Evolutionary conservation across 768 basidiomycete species (phyloP), one percentile per base, ranked within the genome.

Genomic region (Phlegmacium glaucopus): DNA sequence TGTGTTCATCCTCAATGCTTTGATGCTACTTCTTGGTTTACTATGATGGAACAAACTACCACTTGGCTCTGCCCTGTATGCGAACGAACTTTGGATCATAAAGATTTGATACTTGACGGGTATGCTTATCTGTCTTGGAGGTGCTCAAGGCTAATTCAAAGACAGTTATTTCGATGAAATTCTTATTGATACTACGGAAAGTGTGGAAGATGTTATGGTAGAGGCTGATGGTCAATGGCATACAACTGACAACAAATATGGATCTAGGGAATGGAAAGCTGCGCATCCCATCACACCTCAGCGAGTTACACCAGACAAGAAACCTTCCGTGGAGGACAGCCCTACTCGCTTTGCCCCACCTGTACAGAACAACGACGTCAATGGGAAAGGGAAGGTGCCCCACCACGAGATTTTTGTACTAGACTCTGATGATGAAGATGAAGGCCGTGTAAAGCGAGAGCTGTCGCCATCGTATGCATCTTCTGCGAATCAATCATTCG

Each of bases 181-280:
- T 43, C 66, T 98, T 58, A 80, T 82, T 54, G 68, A 75, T 22
- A 90, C 86, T 3, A 77, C 89, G 0, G 89, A 94, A 17, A 74
- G 72, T 44, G 82, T 91, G 10, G 96, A 99, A 42, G 90, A 96
- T 53, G 93, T 99, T 18, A 77, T 95, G 46, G 83, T 99, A 12
- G 95, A 99, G 65, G 82, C 91, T 5, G 85, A 95, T 61, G 94
- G 93, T 1, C 87, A 94, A 62, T 99, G 96, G 96, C 94, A 96
- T 62, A 93, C 93, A 1, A 70, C 79, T 13, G 93, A 98, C 66
- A 78, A 87, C 70, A 91, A 87, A 65, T 87, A 79, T 58, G 92
- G 80, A 1, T 93, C 90, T 15, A 57, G 70, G 1, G 69, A 64
- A 26, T 96, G 94, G 93, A 80, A 76, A 54, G 74, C 75, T 37